A percentile compares a stretch with the other conserved stretches of the same genome.
Conservation (phyloP, 306 rosid species). For the Fagus crenata region DNA sequence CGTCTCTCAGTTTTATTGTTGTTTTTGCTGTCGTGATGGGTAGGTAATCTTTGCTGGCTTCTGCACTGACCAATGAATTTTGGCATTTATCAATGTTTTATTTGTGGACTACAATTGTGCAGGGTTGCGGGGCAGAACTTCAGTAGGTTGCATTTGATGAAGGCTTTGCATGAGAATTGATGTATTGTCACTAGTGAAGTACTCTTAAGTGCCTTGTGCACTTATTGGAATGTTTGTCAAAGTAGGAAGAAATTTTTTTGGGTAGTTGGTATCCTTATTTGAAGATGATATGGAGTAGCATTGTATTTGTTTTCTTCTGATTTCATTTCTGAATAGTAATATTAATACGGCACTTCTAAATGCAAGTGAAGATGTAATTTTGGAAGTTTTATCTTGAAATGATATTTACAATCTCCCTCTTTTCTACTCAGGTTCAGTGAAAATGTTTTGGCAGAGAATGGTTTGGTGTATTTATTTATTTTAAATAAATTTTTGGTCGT, state of each 20-base stretch:
- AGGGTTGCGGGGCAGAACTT: conserved; percentile 93
- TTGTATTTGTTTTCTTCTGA: not conserved
- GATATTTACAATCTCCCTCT: too few species aligned
- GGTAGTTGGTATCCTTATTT: not conserved
- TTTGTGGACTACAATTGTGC: conserved; percentile 32
- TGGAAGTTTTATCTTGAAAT: too few species aligned
- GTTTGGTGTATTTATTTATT: too few species aligned
- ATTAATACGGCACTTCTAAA: not conserved
- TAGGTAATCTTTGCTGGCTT: too few species aligned
- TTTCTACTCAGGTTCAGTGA: too few species aligned
- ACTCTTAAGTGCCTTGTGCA: not conserved
- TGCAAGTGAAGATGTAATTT: too few species aligned
- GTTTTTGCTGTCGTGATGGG: too few species aligned
- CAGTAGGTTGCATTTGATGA: conserved; percentile 73
- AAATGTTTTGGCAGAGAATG: too few species aligned
- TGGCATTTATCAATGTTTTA: not conserved
- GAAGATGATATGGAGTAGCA: not conserved
- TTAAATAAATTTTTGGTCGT: not conserved
- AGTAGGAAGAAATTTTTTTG: not conserved
- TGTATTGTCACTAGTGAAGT: not conserved
- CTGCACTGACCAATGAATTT: not conserved
- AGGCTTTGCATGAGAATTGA: conserved; percentile 75
- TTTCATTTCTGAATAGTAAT: not conserved
- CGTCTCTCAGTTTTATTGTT: too few species aligned
- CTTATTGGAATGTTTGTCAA: not conserved